Percentiles rank a stretch among this genome's conserved stretches.
Conservation (phyloP, 306 rosid genomes). For the Inga leiocalycina region DNA sequence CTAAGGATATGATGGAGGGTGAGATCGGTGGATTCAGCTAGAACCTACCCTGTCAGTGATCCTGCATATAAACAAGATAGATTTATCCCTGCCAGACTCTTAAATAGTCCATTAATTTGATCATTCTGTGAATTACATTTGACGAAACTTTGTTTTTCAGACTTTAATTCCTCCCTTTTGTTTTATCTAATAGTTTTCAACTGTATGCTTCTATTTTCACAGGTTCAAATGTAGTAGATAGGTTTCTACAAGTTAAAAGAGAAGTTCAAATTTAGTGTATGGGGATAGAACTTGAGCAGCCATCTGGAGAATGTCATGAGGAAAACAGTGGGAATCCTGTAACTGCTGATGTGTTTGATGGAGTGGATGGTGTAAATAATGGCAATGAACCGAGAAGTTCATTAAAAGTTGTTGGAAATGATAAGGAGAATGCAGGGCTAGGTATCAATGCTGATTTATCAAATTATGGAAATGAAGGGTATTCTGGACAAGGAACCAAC, state of each 20-base stretch:
- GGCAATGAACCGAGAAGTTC: not conserved
- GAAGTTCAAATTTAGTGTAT: constrained; percentile 33
- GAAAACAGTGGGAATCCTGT: not conserved
- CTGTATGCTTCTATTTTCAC: not conserved
- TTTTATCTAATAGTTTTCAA: not conserved
- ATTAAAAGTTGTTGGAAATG: constrained; percentile 38
- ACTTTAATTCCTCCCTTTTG: not conserved
- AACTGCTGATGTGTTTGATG: not conserved
- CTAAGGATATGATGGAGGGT: not conserved
- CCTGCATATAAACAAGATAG: no score
- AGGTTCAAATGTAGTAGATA: constrained; percentile 12
- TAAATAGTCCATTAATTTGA: not conserved
- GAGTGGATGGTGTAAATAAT: not conserved
- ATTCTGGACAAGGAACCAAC: constrained; percentile 62
- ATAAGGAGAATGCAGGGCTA: constrained; percentile 59
- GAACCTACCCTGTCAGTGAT: not conserved
- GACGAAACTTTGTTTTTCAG: not conserved
- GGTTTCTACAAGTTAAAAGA: not conserved
- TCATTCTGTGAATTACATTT: constrained; percentile 1
- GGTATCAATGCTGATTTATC: constrained; percentile 51
- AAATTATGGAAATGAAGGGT: constrained; percentile 55
- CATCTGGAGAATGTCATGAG: constrained; percentile 48
- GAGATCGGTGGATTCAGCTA: not conserved
- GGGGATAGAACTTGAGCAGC: constrained; percentile 74
- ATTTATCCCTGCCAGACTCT: not conserved